A percentile compares a stretch with the other conserved stretches of the same genome.
These are phyloP conservation scores for Myxozyma sirexii DNA, from an alignment of 805 yeast species.

Conservation along the genomic window DNA sequence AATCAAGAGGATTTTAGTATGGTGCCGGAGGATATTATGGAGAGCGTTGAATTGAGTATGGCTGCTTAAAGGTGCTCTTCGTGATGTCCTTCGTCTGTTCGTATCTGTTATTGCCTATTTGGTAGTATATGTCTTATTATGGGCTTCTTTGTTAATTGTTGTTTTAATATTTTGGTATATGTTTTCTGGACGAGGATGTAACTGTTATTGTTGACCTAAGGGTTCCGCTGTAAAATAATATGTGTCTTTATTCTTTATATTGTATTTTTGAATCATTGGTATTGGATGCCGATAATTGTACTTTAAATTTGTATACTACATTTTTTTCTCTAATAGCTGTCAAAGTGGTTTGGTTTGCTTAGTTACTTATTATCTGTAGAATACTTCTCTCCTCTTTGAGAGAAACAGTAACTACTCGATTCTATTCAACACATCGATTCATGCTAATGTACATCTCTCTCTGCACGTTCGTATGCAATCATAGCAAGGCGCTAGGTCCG, in stretches of 20 bases:
- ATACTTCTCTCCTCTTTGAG: too few species aligned
- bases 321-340: not conserved
- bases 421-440: too few species aligned
- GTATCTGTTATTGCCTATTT: too few species aligned
- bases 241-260: not conserved
- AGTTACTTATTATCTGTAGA: too few species aligned
- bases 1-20: conserved; percentile 75
- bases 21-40: conserved; percentile 65
- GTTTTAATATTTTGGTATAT: not conserved
- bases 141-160: not conserved
- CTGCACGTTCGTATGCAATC: too few species aligned
- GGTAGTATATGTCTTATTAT: too few species aligned
- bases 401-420: too few species aligned
- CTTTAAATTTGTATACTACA: not conserved
- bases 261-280: not conserved
- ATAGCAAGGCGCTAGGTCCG: conserved; percentile 12
- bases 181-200: not conserved
- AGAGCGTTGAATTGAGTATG: not conserved
- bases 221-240: not conserved
- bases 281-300: not conserved
- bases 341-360: not conserved
- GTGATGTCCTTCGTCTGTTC: too few species aligned
- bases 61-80: not conserved
- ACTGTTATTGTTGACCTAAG: not conserved
- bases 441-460: too few species aligned